Base-by-base conservation (phyloP, 2,329 filamentous ascomycete species). In the Cladosporium sp. region DNA sequence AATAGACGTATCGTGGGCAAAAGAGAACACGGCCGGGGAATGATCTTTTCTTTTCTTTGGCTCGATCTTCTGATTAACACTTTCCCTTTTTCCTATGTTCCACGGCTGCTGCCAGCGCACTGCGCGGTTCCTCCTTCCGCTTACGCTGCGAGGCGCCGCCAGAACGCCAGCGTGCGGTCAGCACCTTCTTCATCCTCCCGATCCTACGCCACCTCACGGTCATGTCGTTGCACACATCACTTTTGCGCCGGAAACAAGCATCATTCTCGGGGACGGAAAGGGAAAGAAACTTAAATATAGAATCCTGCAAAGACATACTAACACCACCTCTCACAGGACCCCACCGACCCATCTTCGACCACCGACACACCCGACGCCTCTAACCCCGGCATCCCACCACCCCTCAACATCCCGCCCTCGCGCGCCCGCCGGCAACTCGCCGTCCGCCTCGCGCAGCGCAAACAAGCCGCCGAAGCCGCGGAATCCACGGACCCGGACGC, bases 361-460 rank as follows among this genome's bases (percentile, higher is more conserved):
- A 49, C 22, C 38, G 43, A 49, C 44, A 14, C 19, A 32, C 18
- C 46, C 31, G n/a, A 43, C 46, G 13, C 54, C 41, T 4, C 41
- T 28, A 38, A 19, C 18, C 37, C 34, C 32, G 4, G 19, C 19
- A 38, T 86, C n/a, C 87, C 83, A 18, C 85, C 87, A 32, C 89
- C 90, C 10, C 76, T 95, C 63, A 93, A 92, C 67, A 84, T 92
- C 34, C 85, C 87, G 1, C 91, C 92, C 2, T 95, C 89, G 7
- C 83, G 92, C 49, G 92, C 92, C 7, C 83, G 92, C 46, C 79
- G 89, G 52, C 89, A 95, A 69, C 80, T 97, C n/a, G 91, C 90
- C n/a, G 87, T 88, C 10, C 83, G 91, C 10, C 78, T 97, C 11
- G 74, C 74, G 2, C 68, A 63, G 82, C 88, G 69, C 40, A 72